phyloP scores from a whole-genome alignment of 139 green algal genomes.

The Coelastrella sp. region DNA sequence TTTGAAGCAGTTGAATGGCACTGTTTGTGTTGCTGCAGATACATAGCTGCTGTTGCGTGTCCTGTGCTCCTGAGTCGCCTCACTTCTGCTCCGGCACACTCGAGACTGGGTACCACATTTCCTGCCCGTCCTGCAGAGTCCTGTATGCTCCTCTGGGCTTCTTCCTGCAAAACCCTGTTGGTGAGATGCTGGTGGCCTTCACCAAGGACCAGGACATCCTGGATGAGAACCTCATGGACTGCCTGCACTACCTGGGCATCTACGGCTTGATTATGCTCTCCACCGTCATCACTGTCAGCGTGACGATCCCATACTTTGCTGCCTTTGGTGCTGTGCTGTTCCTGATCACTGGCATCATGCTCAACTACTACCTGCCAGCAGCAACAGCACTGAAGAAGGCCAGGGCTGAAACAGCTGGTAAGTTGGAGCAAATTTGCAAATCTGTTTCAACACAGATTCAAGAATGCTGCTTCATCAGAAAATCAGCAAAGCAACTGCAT shows the following conservation, averaged over 20 bases:
- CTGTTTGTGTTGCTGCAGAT: no score
- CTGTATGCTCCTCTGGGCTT: slow-evolving; percentile 72
- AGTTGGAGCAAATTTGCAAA: neutral
- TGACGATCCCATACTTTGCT: slow-evolving; percentile 70
- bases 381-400: slow-evolving; percentile 71
- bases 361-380: slow-evolving; percentile 69
- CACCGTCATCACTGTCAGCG: slow-evolving; percentile 72
- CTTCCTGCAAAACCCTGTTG: slow-evolving; percentile 73
- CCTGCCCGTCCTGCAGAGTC: slow-evolving; percentile 37
- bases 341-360: slow-evolving; percentile 62
- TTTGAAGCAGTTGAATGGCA: neutral
- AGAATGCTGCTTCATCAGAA: neutral
- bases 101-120: neutral
- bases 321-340: slow-evolving; percentile 65
- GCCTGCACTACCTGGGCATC: slow-evolving; percentile 68
- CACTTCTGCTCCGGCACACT: neutral
- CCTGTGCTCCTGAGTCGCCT: neutral
- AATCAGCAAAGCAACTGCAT: no score
- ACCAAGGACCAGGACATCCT: slow-evolving; percentile 75
- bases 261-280: slow-evolving; percentile 72
- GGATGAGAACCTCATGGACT: slow-evolving; percentile 72
- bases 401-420: slow-evolving; percentile 50
- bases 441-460: no score
- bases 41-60: neutral
- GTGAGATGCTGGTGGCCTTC: slow-evolving; percentile 74